Percentiles rank a stretch among this genome's conserved stretches.
Conservation (phyloP, 73 alveolate genomes). For the Paramecium tetraurelia region DNA sequence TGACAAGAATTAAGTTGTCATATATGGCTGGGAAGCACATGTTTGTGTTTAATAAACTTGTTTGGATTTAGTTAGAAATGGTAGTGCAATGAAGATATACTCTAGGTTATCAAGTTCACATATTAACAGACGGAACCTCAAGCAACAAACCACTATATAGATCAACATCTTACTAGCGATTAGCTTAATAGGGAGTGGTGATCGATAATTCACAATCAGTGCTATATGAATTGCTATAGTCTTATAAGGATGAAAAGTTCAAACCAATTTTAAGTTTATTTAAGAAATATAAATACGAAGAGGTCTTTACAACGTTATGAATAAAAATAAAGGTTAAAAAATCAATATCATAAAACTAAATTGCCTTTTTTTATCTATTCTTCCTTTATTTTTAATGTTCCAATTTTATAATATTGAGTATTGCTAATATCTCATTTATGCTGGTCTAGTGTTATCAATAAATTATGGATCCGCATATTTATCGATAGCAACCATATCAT, state of each 20-base stretch:
- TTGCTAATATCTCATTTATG: conserved; percentile 56
- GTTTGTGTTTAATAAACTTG: background rate
- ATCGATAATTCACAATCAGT: conserved; percentile 21
- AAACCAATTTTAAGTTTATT: conserved; percentile 37
- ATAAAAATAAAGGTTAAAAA: background rate
- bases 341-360: background rate
- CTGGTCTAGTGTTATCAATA: background rate
- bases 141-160: conserved; percentile 45
- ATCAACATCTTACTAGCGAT: background rate
- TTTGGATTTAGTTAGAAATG: conserved; percentile 10
- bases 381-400: background rate
- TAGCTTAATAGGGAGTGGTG: conserved; percentile 22
- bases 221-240: conserved; percentile 7
- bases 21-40: conserved; percentile 32
- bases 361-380: background rate
- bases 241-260: conserved; percentile 19
- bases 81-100: background rate
- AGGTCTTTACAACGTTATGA: background rate
- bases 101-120: conserved; percentile 20
- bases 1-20: background rate
- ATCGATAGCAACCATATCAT: background rate
- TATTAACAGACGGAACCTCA: conserved; percentile 54
- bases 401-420: conserved; percentile 8
- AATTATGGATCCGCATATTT: conserved; percentile 55
- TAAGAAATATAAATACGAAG: background rate